Percentiles rank a stretch among this genome's conserved stretches.
These are phyloP conservation scores for Pseudonitzschia delicatissima DNA, from an alignment of 108 stramenopile genomes.

Conservation along the genomic window DNA sequence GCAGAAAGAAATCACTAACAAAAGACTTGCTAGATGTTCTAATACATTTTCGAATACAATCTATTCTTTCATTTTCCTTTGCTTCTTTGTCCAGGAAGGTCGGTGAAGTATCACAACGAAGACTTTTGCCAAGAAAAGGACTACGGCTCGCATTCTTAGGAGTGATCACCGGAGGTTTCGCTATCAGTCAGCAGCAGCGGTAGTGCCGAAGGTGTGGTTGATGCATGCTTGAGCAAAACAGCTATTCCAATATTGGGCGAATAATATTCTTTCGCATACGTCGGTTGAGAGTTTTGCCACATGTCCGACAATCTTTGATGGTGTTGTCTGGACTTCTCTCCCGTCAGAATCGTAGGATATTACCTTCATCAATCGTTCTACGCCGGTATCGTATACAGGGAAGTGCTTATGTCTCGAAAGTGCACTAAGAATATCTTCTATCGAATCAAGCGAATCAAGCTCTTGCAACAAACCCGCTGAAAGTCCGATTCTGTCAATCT, in stretches of 20 bases:
- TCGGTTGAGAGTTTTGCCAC: conserved; percentile 18
- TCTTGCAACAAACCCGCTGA: not conserved
- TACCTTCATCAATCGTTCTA: conserved; percentile 21
- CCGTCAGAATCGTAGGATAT: not conserved
- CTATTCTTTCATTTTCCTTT: too few species aligned
- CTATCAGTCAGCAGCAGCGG: not conserved
- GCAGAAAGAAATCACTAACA: too few species aligned
- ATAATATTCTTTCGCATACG: conserved; percentile 24
- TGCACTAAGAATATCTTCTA: not conserved
- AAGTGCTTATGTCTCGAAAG: not conserved
- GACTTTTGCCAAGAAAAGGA: too few species aligned
- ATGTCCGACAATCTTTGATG: not conserved
- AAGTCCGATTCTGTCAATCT: not conserved
- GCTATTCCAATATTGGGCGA: conserved; percentile 24
- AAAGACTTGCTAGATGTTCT: too few species aligned
- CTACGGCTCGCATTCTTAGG: too few species aligned
- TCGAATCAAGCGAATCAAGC: not conserved
- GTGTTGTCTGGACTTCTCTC: not conserved
- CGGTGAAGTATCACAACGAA: too few species aligned
- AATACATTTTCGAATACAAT: too few species aligned
- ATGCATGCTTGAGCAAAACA: conserved; percentile 16
- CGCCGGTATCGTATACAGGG: conserved; percentile 34
- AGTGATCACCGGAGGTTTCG: too few species aligned
- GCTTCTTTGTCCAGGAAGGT: too few species aligned
- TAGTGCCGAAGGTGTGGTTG: not conserved